Percentiles rank a stretch among this genome's conserved stretches.
Conservation (phyloP, 257 asterid species). For the Paulownia fortunei region DNA sequence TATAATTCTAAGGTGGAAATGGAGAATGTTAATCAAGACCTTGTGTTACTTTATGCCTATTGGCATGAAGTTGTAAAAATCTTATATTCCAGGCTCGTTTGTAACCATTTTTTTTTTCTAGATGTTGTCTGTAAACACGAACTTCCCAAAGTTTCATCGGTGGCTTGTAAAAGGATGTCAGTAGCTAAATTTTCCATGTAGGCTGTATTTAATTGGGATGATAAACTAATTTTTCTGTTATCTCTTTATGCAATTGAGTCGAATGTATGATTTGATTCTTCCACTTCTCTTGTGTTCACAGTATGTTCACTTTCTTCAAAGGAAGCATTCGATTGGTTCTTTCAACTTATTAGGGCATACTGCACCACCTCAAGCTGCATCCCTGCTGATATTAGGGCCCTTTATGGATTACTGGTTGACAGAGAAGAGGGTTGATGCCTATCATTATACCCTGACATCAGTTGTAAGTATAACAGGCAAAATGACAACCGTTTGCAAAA, state of each 20-base stretch:
- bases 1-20: not conserved
- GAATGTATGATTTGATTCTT: constrained; percentile 18
- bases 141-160: too few species aligned
- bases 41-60: not conserved
- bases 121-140: too few species aligned
- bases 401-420: constrained; percentile 63
- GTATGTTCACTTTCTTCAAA: constrained; percentile 71
- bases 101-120: too few species aligned
- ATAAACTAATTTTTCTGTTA: too few species aligned
- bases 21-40: not conserved
- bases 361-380: constrained; percentile 74
- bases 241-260: not conserved
- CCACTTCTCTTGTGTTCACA: constrained; percentile 32
- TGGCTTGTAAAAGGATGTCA: too few species aligned
- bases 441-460: constrained; percentile 48
- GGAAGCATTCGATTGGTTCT: constrained; percentile 68
- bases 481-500: not conserved
- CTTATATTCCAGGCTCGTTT: too few species aligned
- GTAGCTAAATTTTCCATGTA: too few species aligned
- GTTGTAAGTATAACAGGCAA: constrained; percentile 42
- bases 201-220: too few species aligned
- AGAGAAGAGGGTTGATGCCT: constrained; percentile 53
- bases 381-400: constrained; percentile 62
- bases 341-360: constrained; percentile 71
- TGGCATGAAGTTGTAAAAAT: too few species aligned